Evolutionary conservation across 2,329 filamentous ascomycete genomes (phyloP).

Genomic region (Venturia nashicola): DNA sequence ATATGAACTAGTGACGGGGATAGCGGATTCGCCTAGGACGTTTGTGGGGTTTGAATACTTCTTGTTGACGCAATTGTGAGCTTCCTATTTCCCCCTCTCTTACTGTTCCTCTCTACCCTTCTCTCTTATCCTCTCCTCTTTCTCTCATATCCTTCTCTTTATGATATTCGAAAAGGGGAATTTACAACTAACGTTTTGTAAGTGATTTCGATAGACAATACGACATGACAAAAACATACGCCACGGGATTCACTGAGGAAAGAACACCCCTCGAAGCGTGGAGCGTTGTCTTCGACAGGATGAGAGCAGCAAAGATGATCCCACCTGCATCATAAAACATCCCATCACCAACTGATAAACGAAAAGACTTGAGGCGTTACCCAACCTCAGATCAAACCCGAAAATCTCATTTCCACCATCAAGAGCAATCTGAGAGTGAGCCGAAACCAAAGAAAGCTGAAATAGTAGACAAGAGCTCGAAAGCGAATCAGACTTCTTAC

Average conservation of each 20-base stretch:
- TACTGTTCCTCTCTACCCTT: not conserved
- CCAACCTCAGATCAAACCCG: no score
- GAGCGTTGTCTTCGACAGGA: constrained; percentile 31
- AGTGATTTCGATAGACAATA: constrained; percentile 32
- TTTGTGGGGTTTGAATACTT: constrained; percentile 30
- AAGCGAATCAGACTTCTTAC: no score
- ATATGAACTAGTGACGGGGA: constrained; percentile 26
- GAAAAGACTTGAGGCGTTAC: no score
- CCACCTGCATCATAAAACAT: constrained; percentile 14
- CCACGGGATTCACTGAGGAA: constrained; percentile 30
- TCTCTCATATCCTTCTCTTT: no score
- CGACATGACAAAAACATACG: constrained; percentile 32
- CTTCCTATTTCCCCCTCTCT: not conserved
- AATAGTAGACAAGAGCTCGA: no score
- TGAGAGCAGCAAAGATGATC: constrained; percentile 30
- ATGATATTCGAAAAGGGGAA: no score
- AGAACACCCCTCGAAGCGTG: constrained; percentile 26
- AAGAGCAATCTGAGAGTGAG: no score
- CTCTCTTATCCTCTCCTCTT: no score
- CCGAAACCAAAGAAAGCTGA: no score
- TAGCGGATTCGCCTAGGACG: constrained; percentile 24
- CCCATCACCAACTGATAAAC: no score
- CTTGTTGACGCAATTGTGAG: constrained; percentile 27
- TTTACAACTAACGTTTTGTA: no score
- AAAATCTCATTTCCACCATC: no score